phyloP scores from a whole-genome alignment of 1,139 yeast genomes.

The Suhomyces panamericanus region DNA sequence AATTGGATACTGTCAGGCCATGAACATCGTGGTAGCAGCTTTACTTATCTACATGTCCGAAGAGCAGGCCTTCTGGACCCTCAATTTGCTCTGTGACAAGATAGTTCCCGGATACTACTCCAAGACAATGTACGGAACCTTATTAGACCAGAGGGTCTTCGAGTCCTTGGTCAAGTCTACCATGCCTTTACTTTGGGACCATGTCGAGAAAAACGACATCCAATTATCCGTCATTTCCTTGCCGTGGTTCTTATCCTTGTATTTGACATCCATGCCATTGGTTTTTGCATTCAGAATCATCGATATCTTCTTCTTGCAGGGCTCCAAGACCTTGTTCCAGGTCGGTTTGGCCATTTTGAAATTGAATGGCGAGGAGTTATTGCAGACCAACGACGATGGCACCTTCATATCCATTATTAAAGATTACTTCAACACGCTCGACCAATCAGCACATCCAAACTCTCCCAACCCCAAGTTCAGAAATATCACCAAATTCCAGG shows the following conservation, averaged over 20 bases:
- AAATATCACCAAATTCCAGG: slow-evolving; percentile 82
- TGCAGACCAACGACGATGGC: slow-evolving; percentile 88
- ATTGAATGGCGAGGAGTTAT: slow-evolving; percentile 79
- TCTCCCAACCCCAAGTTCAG: slow-evolving; percentile 64
- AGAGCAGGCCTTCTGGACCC: slow-evolving; percentile 96
- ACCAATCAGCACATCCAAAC: slow-evolving; percentile 77
- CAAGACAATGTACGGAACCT: slow-evolving; percentile 95
- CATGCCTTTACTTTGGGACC: slow-evolving; percentile 87
- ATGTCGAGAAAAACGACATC: slow-evolving; percentile 74
- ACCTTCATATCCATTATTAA: slow-evolving; percentile 83
- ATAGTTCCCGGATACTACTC: slow-evolving; percentile 96
- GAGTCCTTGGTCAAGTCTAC: slow-evolving; percentile 87
- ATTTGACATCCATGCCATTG: slow-evolving; percentile 90
- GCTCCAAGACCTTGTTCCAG: slow-evolving; percentile 86
- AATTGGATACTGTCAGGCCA: slow-evolving; percentile 97
- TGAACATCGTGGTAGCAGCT: slow-evolving; percentile 97
- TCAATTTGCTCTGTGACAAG: slow-evolving; percentile 77
- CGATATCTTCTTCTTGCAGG: slow-evolving; percentile 89
- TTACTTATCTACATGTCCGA: slow-evolving; percentile 90
- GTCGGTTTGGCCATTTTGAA: slow-evolving; percentile 87
- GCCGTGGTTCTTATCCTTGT: slow-evolving; percentile 94
- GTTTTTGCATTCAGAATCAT: slow-evolving; percentile 89
- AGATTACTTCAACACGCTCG: slow-evolving; percentile 75
- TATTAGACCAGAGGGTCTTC: slow-evolving; percentile 89
- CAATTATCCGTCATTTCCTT: slow-evolving; percentile 92